Evolutionary conservation across 75 land plant genomes (phyloP), one percentile per base, ranked within the genome.

Genomic region (Cunninghamia lanceolata): DNA sequence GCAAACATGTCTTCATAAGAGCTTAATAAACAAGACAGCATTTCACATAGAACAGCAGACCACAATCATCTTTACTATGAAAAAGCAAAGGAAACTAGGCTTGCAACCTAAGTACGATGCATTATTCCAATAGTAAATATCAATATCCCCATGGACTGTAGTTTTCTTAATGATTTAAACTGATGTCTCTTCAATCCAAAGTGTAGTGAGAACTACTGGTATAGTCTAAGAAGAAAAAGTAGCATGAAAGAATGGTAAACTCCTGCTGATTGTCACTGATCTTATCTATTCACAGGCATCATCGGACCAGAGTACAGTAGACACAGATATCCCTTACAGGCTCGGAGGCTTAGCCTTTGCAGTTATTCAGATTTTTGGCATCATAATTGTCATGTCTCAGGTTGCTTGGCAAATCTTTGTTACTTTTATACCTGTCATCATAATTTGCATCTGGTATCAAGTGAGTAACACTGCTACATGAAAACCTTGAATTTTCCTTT

Each of bases 251-350:
- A 75, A 36, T 75, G 19, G 40, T 17, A 38, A 71, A 19, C 92
- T 77, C 42, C 68, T 63, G 68, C 68, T 63, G 68, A 63, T 63
- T 63, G 1, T 63, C 5, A 7, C 83, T 32, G 7, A 21, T 42
- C 6, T 84, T 59, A 71, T 43, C 56, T 53, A 47, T 25, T 83
- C 40, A 16, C 92, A 96, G 97, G 91, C 91, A 81, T 96, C 98
- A 25, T 91, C 93, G 53, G 96, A 96, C 87, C 99, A 96, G 85
- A 92, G 91, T 83, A 85, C 88, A 9, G 86, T 96, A 56, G 99
- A 96, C 86, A 89, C 92, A 50, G 90, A 91, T 70, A 91, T 95
- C 28, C 95, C 93, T 1, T 91, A 90, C 90, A 88, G 91, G 82
- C 46, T 95, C 4, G 95, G 88, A 39, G 91, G 95, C 73, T 53